Conservation (phyloP, 495 filamentous ascomycete genomes). For the Staphylotrichum tortipilum region DNA sequence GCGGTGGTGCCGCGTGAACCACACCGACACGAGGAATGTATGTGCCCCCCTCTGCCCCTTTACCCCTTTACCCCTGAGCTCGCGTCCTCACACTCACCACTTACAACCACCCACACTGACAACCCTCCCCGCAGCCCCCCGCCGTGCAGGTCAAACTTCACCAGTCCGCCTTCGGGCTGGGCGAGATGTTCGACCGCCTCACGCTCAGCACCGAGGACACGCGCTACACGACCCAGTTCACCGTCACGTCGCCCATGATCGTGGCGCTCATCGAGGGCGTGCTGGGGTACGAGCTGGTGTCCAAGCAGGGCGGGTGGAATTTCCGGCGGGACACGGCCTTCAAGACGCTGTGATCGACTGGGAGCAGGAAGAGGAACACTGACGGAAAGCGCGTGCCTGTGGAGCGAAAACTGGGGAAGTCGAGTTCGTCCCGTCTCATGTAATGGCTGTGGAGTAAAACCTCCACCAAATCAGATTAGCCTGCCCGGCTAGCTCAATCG, state of each 20-base stretch:
- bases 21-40: slow-evolving; percentile 25
- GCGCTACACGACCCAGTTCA: slow-evolving; percentile 16
- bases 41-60: not conserved
- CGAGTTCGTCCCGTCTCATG: too few relatives aligned
- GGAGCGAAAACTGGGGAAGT: too few relatives aligned
- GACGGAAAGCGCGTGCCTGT: not conserved
- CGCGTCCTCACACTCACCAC: too few relatives aligned
- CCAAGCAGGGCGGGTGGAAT: slow-evolving; percentile 10
- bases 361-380: too few relatives aligned
- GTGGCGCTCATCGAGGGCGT: slow-evolving; percentile 32
- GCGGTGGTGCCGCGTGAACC: slow-evolving; percentile 31
- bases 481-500: slow-evolving; percentile 64
- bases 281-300: slow-evolving; percentile 30
- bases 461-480: not conserved
- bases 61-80: too few relatives aligned
- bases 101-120: too few relatives aligned
- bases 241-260: slow-evolving; percentile 27
- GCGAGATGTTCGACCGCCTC: slow-evolving; percentile 29
- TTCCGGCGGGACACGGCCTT: slow-evolving; percentile 18
- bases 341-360: slow-evolving; percentile 9
- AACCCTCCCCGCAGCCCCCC: slow-evolving; percentile 20
- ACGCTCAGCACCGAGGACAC: slow-evolving; percentile 22
- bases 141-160: slow-evolving; percentile 26
- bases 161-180: slow-evolving; percentile 31
- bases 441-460: not conserved